phyloP scores from a whole-genome alignment of 371 early-diverging fungal species.

The Mucor velutinosus region DNA sequence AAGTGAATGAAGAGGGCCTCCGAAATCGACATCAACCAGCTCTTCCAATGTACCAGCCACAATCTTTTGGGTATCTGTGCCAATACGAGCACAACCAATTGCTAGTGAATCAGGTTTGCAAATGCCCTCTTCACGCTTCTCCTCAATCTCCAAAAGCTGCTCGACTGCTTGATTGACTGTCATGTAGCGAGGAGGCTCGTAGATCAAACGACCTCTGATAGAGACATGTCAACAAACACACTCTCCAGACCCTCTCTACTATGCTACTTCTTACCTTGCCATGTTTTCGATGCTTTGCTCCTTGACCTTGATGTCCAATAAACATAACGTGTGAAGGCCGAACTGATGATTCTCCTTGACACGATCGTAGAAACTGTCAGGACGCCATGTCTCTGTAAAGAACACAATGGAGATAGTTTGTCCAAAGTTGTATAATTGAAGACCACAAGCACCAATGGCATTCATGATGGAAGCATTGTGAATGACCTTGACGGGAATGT shows the following conservation, averaged over 20 bases:
- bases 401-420: conserved; percentile 99
- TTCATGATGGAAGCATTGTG: conserved; percentile 99
- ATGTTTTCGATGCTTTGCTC: conserved; percentile 96
- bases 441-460: conserved; percentile 97
- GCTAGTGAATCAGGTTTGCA: conserved; percentile 84
- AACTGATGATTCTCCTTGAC: conserved; percentile 84
- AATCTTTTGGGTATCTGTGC: conserved; percentile 80
- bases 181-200: conserved; percentile 99
- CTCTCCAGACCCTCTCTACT: neutral
- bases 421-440: conserved; percentile 99
- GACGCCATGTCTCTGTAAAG: conserved; percentile 96
- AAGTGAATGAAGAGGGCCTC: conserved; percentile 96
- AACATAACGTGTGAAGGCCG: conserved; percentile 96
- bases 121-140: conserved; percentile 67
- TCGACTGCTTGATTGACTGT: conserved; percentile 92
- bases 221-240: neutral
- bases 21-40: conserved; percentile 86
- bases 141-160: conserved; percentile 94
- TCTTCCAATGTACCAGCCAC: conserved; percentile 89
- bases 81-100: conserved; percentile 95
- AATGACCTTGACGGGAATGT: conserved; percentile 85
- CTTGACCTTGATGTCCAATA: conserved; percentile 98
- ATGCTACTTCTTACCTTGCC: conserved; percentile 62
- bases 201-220: conserved; percentile 82
- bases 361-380: conserved; percentile 96